Percentiles rank a stretch among this genome's conserved stretches.
phyloP scores from a whole-genome alignment of 1,284 basidiomycete genomes.

The Serendipita sp. region DNA sequence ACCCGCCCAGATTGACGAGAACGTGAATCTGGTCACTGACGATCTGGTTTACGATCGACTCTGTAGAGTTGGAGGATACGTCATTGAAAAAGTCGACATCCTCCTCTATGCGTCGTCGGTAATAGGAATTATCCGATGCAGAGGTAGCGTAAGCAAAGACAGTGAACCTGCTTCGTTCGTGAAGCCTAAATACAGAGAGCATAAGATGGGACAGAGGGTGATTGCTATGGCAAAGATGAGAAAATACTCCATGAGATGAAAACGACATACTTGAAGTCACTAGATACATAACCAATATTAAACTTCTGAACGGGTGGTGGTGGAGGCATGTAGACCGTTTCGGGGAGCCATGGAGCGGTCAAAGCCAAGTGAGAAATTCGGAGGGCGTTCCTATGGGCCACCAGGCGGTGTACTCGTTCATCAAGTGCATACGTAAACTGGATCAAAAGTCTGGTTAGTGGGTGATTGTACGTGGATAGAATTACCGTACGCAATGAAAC shows the following conservation, averaged over 20 bases:
- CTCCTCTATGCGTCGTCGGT: constrained; percentile 37
- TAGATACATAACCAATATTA: constrained; percentile 45
- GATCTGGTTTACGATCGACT: constrained; percentile 32
- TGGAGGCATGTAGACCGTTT: constrained; percentile 37
- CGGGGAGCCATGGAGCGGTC: constrained; percentile 34
- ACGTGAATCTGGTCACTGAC: constrained; percentile 39
- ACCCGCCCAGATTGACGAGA: constrained; percentile 44
- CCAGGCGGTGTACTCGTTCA: constrained; percentile 36
- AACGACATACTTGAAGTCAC: constrained; percentile 34
- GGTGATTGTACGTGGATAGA: background rate
- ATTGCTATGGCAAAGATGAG: constrained; percentile 24
- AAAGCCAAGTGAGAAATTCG: constrained; percentile 37
- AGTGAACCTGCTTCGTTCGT: constrained; percentile 33
- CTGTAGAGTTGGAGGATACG: constrained; percentile 33
- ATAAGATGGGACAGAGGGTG: constrained; percentile 50
- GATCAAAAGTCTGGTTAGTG: too few relatives aligned
- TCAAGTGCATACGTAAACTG: constrained; percentile 43
- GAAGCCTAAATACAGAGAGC: constrained; percentile 44
- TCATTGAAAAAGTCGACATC: constrained; percentile 36
- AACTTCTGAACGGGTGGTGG: constrained; percentile 32
- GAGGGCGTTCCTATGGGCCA: constrained; percentile 44
- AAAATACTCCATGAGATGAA: constrained; percentile 1
- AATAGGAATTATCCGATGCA: constrained; percentile 36
- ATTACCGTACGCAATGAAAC: constrained; percentile 35
- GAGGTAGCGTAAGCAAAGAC: constrained; percentile 43